Evolutionary conservation across 1,139 yeast genomes (phyloP), one percentile per base, ranked within the genome.

Genomic region (Candida anutae): DNA sequence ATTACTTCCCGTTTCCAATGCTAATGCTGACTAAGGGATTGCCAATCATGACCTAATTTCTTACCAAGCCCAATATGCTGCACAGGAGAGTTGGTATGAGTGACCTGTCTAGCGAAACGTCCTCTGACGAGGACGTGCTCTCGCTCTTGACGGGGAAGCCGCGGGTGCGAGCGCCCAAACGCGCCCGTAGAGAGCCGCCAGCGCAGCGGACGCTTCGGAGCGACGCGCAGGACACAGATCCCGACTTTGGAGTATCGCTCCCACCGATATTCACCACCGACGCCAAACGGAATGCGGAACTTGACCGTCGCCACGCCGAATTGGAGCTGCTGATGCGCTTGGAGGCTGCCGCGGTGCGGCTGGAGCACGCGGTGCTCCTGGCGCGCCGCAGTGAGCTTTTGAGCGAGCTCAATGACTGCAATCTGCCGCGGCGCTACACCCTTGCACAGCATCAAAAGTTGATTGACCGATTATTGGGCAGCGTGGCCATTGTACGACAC

Each of bases 211-310:
- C n/a, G n/a, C n/a, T n/a, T n/a, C n/a, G n/a, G n/a, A 10, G 12
- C 14, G 23, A 6, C 15, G 18, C 3, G 15, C 22, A 9, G 10
- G 4, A 21, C 15, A 10, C 14, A n/a, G 41, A 33, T 8, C 48
- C 44, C 15, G 49, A 45, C 11, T 45, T 52, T 28, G 38, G 40
- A 8, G 26, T 52, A 13, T 31, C 31, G 10, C 28, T 58, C 14
- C 62, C 62, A 2, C 22, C 46, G 19, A 40, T 57, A 3, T 57
- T 58, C 29, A 41, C 40, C 23, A 40, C 40, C 6, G 53, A 51
- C 24, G 63, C 55, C 12, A 40, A 38, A 16, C 39, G 37, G 23
- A 53, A 57, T 31, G 48, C 43, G 16, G 36, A 40, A 28, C 32
- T 55, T 10, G 37, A 42, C 15, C 32, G 34, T 16, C 37, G 37